Conservation (phyloP, 352 stramenopile genomes). For the Phytophthora melonis region DNA sequence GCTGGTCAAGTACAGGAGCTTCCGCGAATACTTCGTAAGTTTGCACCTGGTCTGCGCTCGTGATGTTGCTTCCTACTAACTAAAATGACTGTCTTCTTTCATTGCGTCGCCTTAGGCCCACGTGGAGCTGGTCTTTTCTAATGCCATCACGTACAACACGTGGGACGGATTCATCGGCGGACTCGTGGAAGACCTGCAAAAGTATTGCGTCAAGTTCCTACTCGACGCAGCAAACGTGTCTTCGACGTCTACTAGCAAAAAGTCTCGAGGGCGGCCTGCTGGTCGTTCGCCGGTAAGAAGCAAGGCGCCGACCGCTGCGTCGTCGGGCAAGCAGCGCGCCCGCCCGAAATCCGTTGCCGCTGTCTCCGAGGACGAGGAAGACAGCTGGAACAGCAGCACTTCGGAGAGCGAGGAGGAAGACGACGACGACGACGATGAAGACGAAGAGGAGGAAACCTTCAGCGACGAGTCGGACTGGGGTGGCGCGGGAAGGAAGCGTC, state of each 20-base stretch:
- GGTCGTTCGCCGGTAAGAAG: conserved; percentile 14
- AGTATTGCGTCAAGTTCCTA: conserved; percentile 80
- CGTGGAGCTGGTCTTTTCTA: conserved; percentile 79
- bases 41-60: neutral
- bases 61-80: conserved; percentile 4
- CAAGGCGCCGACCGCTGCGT: conserved; percentile 25
- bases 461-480: conserved; percentile 58
- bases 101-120: conserved; percentile 53
- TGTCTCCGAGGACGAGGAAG: conserved; percentile 61
- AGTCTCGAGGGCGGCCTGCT: neutral
- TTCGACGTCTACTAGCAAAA: conserved; percentile 25
- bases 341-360: conserved; percentile 20
- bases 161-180: conserved; percentile 69
- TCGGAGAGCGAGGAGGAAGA: conserved; percentile 65
- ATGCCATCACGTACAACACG: conserved; percentile 84
- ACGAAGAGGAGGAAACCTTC: conserved; percentile 68
- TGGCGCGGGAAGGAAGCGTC: conserved; percentile 35
- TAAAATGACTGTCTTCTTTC: conserved; percentile 3
- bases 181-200: conserved; percentile 72
- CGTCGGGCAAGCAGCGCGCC: conserved; percentile 44
- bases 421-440: conserved; percentile 68
- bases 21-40: conserved; percentile 85
- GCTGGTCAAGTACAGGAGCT: conserved; percentile 74
- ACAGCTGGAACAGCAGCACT: conserved; percentile 57
- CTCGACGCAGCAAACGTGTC: conserved; percentile 62